A percentile compares a stretch with the other conserved stretches of the same genome.
phyloP scores from a whole-genome alignment of 148 eudicot genomes.

The Selenicereus undatus region DNA sequence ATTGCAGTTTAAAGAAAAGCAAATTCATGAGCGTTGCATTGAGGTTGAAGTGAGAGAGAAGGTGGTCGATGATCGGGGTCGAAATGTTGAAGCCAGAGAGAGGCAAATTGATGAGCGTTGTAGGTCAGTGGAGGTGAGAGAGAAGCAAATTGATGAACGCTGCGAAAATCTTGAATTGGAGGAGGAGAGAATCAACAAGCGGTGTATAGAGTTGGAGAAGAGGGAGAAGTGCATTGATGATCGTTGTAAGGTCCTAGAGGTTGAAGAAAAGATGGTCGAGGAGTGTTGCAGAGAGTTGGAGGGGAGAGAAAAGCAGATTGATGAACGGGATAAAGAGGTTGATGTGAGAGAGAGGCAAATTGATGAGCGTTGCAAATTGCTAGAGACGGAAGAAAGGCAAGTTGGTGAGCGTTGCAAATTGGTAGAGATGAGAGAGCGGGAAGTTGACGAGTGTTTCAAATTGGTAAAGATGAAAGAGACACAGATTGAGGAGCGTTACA shows the following conservation, averaged over 20 bases:
- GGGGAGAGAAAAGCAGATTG: not conserved
- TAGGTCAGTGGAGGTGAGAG: not conserved
- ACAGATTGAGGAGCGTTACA: not conserved
- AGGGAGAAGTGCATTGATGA: not conserved
- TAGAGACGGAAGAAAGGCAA: not conserved
- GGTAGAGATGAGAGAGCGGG: constrained; percentile 1
- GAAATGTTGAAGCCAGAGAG: not conserved
- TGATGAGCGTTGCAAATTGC: not conserved
- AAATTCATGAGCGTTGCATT: not conserved
- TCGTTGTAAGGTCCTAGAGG: not conserved
- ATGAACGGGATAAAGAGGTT: not conserved
- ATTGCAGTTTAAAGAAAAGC: constrained; percentile 3
- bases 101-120: not conserved
- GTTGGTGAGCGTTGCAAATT: not conserved
- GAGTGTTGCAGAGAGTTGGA: not conserved
- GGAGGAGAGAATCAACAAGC: not conserved
- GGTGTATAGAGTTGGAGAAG: not conserved
- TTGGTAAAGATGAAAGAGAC: not conserved
- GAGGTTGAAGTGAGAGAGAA: constrained; percentile 1
- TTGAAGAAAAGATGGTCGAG: not conserved
- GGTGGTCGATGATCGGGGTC: not conserved
- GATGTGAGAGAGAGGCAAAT: not conserved
- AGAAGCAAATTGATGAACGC: constrained; percentile 2
- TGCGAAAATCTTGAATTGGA: not conserved
- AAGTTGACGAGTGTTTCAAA: not conserved